Percentiles rank a stretch among this genome's conserved stretches.
phyloP scores from a whole-genome alignment of 2,329 filamentous ascomycete genomes.

The Nemania abortiva region DNA sequence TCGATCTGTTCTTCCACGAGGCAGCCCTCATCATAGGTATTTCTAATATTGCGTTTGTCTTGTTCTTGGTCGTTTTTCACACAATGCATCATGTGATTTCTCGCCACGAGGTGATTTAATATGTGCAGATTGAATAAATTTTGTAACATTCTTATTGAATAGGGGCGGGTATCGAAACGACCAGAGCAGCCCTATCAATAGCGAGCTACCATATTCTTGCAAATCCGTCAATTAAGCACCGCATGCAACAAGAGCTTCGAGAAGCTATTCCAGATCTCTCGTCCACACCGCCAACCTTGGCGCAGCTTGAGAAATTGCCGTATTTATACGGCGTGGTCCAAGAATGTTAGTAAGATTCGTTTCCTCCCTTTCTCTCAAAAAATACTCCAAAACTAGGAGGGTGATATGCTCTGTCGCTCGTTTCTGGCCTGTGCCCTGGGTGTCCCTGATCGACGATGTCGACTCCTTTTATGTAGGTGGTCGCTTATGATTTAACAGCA shows the following conservation, averaged over 20 bases:
- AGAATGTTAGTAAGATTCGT: not conserved
- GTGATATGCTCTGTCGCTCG: too few relatives aligned
- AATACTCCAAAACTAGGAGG: too few relatives aligned
- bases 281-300: not conserved
- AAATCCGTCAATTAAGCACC: not conserved
- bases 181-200: slow-evolving; percentile 6
- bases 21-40: not conserved
- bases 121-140: too few relatives aligned
- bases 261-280: slow-evolving; percentile 12
- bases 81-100: too few relatives aligned
- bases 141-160: not conserved
- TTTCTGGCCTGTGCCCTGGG: too few relatives aligned
- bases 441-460: not conserved
- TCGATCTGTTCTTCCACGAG: not conserved
- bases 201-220: slow-evolving; percentile 4
- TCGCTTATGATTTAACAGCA: not conserved
- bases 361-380: not conserved
- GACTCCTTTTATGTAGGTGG: not conserved
- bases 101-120: too few relatives aligned
- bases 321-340: not conserved
- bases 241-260: slow-evolving; percentile 8
- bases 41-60: too few relatives aligned
- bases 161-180: slow-evolving; percentile 20
- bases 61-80: too few relatives aligned
- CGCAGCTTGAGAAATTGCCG: not conserved